Percentiles rank a stretch among this genome's conserved stretches.
Evolutionary conservation across 2,329 filamentous ascomycete species (phyloP).

Genomic region (Aaosphaeria arxii): DNA sequence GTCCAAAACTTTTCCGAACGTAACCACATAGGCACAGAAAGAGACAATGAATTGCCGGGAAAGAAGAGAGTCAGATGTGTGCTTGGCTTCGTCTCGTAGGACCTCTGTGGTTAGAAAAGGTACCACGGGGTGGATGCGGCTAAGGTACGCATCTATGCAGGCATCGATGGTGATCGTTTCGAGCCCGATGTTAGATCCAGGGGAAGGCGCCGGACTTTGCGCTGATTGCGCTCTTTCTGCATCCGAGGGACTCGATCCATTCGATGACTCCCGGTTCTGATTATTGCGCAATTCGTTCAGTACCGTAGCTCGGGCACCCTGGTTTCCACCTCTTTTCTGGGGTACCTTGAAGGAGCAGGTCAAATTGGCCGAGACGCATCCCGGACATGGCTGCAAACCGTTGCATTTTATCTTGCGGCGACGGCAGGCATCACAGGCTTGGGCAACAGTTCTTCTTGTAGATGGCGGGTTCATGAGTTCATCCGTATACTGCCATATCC

Average conservation of each 20-base stretch:
- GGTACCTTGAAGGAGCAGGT: conserved; percentile 73
- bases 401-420: conserved; percentile 74
- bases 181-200: conserved; percentile 13
- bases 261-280: conserved; percentile 39
- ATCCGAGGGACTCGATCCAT: not conserved
- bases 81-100: conserved; percentile 19
- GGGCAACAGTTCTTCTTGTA: conserved; percentile 10
- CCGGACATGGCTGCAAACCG: conserved; percentile 67
- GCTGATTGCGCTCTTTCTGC: not conserved
- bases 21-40: conserved; percentile 37
- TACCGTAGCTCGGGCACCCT: conserved; percentile 71
- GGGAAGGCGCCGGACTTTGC: not conserved
- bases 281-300: conserved; percentile 70
- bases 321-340: conserved; percentile 73
- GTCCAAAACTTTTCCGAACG: conserved; percentile 15
- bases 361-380: conserved; percentile 65
- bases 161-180: conserved; percentile 59
- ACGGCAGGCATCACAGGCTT: conserved; percentile 72
- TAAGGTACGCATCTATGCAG: conserved; percentile 67
- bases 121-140: conserved; percentile 60
- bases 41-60: conserved; percentile 32
- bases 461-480: not conserved
- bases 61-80: conserved; percentile 13
- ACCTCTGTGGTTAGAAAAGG: conserved; percentile 23
- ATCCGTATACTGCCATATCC: too few species aligned